phyloP scores from a whole-genome alignment of 768 basidiomycete genomes.

The Tricholoma furcatifolium region DNA sequence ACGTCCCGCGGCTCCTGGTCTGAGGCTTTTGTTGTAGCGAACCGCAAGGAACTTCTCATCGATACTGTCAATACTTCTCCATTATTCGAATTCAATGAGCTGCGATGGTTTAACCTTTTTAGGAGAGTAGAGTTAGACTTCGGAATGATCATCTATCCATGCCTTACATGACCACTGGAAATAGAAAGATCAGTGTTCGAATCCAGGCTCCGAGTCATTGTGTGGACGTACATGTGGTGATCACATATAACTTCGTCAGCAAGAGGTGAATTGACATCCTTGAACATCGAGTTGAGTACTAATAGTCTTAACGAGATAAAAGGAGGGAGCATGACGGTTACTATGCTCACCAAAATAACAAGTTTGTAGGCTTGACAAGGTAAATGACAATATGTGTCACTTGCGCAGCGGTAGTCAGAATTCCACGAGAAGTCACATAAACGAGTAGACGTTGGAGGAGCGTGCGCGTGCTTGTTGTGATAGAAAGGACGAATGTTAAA shows the following conservation, averaged over 20 bases:
- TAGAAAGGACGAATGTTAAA: no score
- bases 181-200: no score
- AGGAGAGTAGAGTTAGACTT: not conserved
- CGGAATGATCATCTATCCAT: not conserved
- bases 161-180: not conserved
- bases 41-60: not conserved
- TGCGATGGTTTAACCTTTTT: not conserved
- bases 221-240: slow-evolving; percentile 7
- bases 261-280: slow-evolving; percentile 9
- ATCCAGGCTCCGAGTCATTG: no score
- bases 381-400: slow-evolving; percentile 13
- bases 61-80: not conserved
- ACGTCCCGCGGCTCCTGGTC: not conserved
- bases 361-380: not conserved
- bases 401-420: slow-evolving; percentile 5
- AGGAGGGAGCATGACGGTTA: not conserved
- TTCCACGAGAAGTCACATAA: slow-evolving; percentile 10
- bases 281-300: not conserved
- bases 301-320: not conserved
- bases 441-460: slow-evolving; percentile 10
- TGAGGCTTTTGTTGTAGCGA: not conserved
- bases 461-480: slow-evolving; percentile 1
- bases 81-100: not conserved
- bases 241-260: slow-evolving; percentile 11
- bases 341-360: slow-evolving; percentile 5